phyloP scores from a whole-genome alignment of 176 grass and related monocot genomes.

The Carex pumila region DNA sequence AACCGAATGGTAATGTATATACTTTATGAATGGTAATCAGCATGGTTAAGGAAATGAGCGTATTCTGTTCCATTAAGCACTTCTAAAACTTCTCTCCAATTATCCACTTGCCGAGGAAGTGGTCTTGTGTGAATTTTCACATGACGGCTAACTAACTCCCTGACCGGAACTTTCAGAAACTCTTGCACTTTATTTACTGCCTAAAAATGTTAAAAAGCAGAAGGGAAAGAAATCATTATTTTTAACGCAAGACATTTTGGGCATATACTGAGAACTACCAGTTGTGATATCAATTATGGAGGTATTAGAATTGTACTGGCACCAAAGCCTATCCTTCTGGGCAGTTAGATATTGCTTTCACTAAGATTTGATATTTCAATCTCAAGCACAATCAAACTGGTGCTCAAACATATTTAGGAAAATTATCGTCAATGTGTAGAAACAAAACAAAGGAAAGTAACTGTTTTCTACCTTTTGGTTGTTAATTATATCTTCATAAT shows the following conservation, averaged over 20 bases:
- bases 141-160: slow-evolving; percentile 61
- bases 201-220: slow-evolving; percentile 17
- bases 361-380: not conserved
- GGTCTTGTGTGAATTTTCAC: slow-evolving; percentile 84
- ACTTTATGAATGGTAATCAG: slow-evolving; percentile 32
- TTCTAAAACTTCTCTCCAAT: slow-evolving; percentile 72
- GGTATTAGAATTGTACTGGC: not conserved
- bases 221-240: not conserved
- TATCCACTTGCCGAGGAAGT: slow-evolving; percentile 47
- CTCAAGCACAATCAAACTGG: not conserved
- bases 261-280: not conserved
- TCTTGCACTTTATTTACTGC: slow-evolving; percentile 52
- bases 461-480: slow-evolving; percentile 40
- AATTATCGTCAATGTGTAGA: not conserved
- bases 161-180: slow-evolving; percentile 57
- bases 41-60: slow-evolving; percentile 53
- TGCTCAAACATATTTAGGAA: not conserved
- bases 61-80: slow-evolving; percentile 58
- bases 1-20: not conserved
- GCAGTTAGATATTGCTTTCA: not conserved
- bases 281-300: not conserved
- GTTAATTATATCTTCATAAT: slow-evolving; percentile 76
- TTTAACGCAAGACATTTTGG: not conserved
- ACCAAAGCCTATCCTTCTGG: not conserved
- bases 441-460: not conserved